Conservation (phyloP, 2,329 filamentous ascomycete species). For the Aspergillus amoenus region DNA sequence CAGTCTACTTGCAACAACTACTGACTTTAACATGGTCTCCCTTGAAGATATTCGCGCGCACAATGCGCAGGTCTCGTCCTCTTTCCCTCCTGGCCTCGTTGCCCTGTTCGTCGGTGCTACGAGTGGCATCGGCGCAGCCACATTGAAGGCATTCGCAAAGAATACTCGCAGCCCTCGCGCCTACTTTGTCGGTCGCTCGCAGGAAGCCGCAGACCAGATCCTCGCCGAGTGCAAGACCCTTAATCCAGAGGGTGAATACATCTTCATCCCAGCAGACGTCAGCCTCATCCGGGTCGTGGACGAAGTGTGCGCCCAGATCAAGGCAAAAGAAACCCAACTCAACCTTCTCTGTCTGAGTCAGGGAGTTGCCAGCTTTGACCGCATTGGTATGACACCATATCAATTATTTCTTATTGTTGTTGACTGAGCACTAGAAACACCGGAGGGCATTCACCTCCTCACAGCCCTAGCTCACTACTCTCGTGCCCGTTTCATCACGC, state of each 20-base stretch:
- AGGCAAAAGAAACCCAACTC: constrained; percentile 35
- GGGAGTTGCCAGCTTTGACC: neutral
- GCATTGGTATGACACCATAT: neutral
- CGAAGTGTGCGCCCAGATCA: neutral
- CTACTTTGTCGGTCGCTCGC: constrained; percentile 50
- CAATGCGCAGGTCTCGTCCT: neutral
- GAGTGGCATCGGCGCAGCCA: constrained; percentile 51
- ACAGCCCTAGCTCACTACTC: constrained; percentile 57
- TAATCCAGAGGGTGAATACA: constrained; percentile 34
- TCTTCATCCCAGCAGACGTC: constrained; percentile 9
- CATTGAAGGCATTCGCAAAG: constrained; percentile 47
- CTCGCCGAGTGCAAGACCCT: constrained; percentile 42
- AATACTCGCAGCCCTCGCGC: constrained; percentile 37
- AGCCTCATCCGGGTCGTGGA: constrained; percentile 2
- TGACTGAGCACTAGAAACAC: constrained; percentile 30
- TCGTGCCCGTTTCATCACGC: constrained; percentile 56
- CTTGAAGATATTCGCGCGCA: neutral
- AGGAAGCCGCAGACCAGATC: constrained; percentile 43
- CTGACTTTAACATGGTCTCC: neutral
- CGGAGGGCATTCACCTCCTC: constrained; percentile 56
- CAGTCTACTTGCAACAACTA: neutral
- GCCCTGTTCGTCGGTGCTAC: constrained; percentile 54
- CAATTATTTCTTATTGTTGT: too few species aligned
- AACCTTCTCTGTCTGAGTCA: constrained; percentile 4
- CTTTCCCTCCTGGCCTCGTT: constrained; percentile 34